Conservation (phyloP, 2,329 filamentous ascomycete genomes). For the Thermochaetoides dissita region DNA sequence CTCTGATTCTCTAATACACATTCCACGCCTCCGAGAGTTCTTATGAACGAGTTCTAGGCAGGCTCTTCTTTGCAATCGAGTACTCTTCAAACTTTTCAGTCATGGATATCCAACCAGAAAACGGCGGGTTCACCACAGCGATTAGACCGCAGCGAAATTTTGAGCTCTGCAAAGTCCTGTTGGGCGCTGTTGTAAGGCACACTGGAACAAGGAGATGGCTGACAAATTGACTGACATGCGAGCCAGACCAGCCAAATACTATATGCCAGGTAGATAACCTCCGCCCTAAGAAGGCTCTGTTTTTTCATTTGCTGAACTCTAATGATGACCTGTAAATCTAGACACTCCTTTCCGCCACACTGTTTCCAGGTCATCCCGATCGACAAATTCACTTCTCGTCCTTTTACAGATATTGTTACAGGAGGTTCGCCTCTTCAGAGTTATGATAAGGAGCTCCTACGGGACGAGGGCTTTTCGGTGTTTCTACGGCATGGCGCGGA, state of each 20-base stretch:
- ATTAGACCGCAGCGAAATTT: conserved; percentile 4
- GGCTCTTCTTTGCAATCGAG: too few species aligned
- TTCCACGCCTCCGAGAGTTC: too few species aligned
- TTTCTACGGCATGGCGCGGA: conserved; percentile 5
- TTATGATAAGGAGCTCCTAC: conserved; percentile 6
- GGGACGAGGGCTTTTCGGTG: conserved; percentile 5
- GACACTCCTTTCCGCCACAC: conserved; percentile 7
- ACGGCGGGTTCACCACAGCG: background rate
- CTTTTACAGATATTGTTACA: conserved; percentile 8
- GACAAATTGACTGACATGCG: background rate
- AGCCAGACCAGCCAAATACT: conserved; percentile 13
- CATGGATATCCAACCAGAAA: background rate
- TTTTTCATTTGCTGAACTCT: too few species aligned
- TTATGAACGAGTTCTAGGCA: too few species aligned
- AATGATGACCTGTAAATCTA: background rate
- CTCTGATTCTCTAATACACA: too few species aligned
- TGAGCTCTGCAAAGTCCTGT: conserved; percentile 10
- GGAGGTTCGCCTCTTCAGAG: background rate
- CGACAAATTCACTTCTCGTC: background rate
- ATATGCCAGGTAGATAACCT: conserved; percentile 7
- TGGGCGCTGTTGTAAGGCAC: conserved; percentile 8
- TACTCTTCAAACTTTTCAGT: background rate
- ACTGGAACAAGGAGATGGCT: too few species aligned
- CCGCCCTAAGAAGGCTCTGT: too few species aligned
- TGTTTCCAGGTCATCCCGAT: conserved; percentile 10